These are phyloP conservation scores for Venturia aucupariae DNA, from an alignment of 2,329 filamentous ascomycete genomes.

Conservation along the genomic window DNA sequence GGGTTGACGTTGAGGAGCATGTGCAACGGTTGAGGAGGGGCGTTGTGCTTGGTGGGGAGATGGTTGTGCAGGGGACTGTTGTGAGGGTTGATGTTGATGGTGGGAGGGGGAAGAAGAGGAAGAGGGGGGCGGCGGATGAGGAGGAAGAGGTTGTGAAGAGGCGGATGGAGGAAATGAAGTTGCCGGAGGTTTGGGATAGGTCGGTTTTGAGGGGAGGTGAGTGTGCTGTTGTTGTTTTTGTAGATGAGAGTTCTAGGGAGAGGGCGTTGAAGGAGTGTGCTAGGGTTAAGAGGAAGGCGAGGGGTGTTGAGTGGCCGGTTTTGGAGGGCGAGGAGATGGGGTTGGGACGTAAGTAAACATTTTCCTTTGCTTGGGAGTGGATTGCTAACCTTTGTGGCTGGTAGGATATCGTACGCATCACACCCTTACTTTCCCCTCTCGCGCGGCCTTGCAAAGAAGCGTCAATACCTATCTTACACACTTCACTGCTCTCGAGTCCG, in stretches of 20 bases:
- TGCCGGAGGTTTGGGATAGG: conserved; percentile 68
- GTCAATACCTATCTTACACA: conserved; percentile 80
- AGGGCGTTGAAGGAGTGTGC: conserved; percentile 68
- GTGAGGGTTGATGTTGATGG: conserved; percentile 29
- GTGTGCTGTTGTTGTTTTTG: conserved; percentile 72
- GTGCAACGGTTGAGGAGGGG: conserved; percentile 31
- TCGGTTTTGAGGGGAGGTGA: conserved; percentile 63
- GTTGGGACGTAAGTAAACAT: conserved; percentile 40
- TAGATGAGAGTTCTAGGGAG: conserved; percentile 71
- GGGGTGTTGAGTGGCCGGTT: conserved; percentile 58
- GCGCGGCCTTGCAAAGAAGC: conserved; percentile 54
- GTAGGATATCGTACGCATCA: conserved; percentile 56
- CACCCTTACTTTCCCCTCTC: conserved; percentile 60
- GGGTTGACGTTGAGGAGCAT: conserved; percentile 63
- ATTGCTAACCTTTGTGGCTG: background rate
- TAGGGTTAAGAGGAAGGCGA: conserved; percentile 46
- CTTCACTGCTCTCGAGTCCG: conserved; percentile 61
- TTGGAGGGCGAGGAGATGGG: conserved; percentile 34
- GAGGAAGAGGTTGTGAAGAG: conserved; percentile 21
- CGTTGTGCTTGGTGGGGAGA: conserved; percentile 14
- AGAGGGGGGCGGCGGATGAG: conserved; percentile 35
- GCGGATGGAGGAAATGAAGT: conserved; percentile 44
- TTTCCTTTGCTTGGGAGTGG: background rate
- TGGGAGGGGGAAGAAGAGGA: conserved; percentile 45
- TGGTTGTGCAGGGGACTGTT: conserved; percentile 18